phyloP scores from a whole-genome alignment of 177 flowering plant genomes.

The Vitis hybrid region DNA sequence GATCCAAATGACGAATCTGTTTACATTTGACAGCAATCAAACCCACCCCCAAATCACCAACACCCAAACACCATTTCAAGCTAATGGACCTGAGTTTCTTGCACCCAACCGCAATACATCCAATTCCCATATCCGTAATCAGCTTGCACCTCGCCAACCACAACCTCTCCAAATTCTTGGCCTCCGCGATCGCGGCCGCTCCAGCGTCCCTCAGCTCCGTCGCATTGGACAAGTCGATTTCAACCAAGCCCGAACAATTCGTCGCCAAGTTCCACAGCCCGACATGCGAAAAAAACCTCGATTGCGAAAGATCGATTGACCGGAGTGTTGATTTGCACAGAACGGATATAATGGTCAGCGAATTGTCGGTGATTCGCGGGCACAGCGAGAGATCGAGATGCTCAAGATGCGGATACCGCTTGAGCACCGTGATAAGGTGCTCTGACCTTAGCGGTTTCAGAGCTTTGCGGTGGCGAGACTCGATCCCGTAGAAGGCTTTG shows the following conservation, averaged over 20 bases:
- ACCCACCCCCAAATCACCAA: slow-evolving; percentile 81
- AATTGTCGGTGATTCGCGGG: slow-evolving; percentile 51
- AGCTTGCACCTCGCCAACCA: slow-evolving; percentile 77
- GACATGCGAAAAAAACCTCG: slow-evolving; percentile 45
- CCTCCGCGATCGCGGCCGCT: slow-evolving; percentile 59
- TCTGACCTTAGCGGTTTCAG: slow-evolving; percentile 65
- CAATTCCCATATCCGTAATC: slow-evolving; percentile 85
- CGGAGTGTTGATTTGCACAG: slow-evolving; percentile 29
- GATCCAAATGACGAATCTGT: slow-evolving; percentile 66
- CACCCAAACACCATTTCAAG: slow-evolving; percentile 82
- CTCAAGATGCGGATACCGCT: slow-evolving; percentile 44
- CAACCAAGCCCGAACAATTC: slow-evolving; percentile 58
- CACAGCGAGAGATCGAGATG: slow-evolving; percentile 67
- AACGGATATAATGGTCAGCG: slow-evolving; percentile 34
- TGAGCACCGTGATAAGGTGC: slow-evolving; percentile 41
- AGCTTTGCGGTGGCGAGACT: slow-evolving; percentile 61
- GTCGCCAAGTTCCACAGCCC: slow-evolving; percentile 52
- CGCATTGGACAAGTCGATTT: slow-evolving; percentile 70
- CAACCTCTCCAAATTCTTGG: slow-evolving; percentile 66
- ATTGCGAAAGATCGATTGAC: slow-evolving; percentile 65
- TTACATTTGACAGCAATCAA: slow-evolving; percentile 80
- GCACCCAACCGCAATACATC: slow-evolving; percentile 90
- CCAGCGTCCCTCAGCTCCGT: slow-evolving; percentile 60
- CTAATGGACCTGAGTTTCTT: slow-evolving; percentile 55
- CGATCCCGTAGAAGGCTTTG: slow-evolving; percentile 50